These are phyloP conservation scores for Leishmania turanica DNA, from an alignment of 208 protist genomes.

Conservation along the genomic window DNA sequence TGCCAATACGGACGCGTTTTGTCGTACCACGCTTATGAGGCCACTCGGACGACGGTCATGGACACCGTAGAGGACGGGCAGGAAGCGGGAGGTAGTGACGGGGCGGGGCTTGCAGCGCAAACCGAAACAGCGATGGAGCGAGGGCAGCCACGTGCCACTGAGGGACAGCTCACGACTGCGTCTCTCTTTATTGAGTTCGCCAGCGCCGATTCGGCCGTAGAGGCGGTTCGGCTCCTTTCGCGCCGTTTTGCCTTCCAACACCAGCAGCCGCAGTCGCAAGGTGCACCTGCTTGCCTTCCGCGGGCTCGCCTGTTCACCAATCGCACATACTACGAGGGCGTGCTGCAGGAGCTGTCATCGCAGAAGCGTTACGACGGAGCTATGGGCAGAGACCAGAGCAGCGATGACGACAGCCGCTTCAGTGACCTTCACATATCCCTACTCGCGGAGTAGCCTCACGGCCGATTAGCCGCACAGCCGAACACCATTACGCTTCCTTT, in stretches of 20 bases:
- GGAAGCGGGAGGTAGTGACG: neutral
- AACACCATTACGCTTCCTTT: neutral
- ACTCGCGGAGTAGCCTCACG: conserved; percentile 36
- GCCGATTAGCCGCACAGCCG: neutral
- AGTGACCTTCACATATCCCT: conserved; percentile 48
- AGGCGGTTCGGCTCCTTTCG: conserved; percentile 54
- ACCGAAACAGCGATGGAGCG: conserved; percentile 1
- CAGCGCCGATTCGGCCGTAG: conserved; percentile 42
- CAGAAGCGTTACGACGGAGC: conserved; percentile 5
- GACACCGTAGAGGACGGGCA: neutral
- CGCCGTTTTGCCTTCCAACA: conserved; percentile 25
- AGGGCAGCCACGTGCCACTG: neutral
- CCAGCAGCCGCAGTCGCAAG: neutral
- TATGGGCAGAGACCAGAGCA: conserved; percentile 2
- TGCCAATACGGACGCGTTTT: conserved; percentile 78
- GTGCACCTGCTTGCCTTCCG: neutral
- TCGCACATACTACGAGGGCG: conserved; percentile 56
- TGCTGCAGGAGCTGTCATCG: conserved; percentile 27
- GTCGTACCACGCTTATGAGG: conserved; percentile 63
- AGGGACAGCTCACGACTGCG: neutral
- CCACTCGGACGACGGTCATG: neutral
- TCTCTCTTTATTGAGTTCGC: conserved; percentile 73
- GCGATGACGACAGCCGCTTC: conserved; percentile 25
- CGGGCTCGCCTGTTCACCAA: conserved; percentile 53
- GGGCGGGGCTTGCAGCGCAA: neutral